phyloP scores from a whole-genome alignment of 2,329 filamentous ascomycete species.

The Thielaviopsis punctulata region DNA sequence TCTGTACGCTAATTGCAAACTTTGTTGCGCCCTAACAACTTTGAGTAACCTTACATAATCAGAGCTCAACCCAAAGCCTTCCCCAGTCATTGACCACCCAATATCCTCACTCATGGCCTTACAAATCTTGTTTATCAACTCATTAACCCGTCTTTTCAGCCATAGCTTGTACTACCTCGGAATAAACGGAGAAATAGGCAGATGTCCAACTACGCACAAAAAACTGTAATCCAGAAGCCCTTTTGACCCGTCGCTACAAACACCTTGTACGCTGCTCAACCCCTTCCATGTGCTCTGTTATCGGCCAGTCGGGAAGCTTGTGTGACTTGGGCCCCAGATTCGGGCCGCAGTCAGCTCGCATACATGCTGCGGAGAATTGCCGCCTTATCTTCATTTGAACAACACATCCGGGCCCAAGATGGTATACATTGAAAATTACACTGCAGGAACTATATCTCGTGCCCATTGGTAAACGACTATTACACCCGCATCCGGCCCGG shows the following conservation, averaged over 20 bases:
- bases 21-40: background rate
- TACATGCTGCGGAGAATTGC: background rate
- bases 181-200: background rate
- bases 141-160: too few relatives aligned
- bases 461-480: background rate
- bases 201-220: background rate
- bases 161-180: background rate
- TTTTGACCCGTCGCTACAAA: too few relatives aligned
- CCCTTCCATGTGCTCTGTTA: too few relatives aligned
- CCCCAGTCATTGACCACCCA: background rate
- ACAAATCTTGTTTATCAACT: too few relatives aligned
- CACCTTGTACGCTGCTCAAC: too few relatives aligned
- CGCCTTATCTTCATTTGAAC: background rate
- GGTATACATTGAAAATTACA: background rate
- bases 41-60: background rate
- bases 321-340: background rate
- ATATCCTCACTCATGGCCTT: too few relatives aligned
- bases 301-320: background rate
- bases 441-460: background rate
- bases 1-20: background rate
- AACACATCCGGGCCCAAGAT: background rate
- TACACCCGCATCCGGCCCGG: background rate
- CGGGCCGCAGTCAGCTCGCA: background rate
- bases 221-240: too few relatives aligned
- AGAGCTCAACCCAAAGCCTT: background rate